Percentiles rank a stretch among this genome's conserved stretches.
Evolutionary conservation across 176 grass and related monocot species (phyloP).

Genomic region (Aegilops sharonensis): DNA sequence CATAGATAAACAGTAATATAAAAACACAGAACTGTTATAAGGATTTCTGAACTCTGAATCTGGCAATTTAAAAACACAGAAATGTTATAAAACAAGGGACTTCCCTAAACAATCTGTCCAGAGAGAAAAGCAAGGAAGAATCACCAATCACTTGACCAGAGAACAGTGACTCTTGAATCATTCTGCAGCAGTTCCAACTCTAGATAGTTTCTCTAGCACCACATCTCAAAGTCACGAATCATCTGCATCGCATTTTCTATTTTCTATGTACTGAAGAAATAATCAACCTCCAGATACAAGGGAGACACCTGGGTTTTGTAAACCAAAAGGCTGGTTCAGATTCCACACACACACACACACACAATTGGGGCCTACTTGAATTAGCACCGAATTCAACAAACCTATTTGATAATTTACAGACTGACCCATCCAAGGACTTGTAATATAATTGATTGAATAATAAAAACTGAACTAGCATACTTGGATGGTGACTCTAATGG

Average conservation of each 20-base stretch:
- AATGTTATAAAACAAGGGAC: not conserved
- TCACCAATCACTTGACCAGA: not conserved
- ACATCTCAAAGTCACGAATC: not conserved
- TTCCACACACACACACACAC: not conserved
- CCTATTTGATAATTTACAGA: not conserved
- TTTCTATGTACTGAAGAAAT: not conserved
- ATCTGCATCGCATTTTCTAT: not conserved
- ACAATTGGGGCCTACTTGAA: not conserved
- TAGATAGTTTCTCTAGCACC: not conserved
- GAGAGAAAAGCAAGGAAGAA: not conserved
- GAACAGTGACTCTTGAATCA: not conserved
- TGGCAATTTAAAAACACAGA: not conserved
- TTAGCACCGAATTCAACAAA: not conserved
- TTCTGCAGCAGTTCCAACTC: not conserved
- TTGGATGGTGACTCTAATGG: not conserved
- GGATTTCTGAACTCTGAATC: not conserved
- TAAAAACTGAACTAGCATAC: not conserved
- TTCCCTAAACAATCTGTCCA: not conserved
- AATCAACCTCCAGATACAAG: slow-evolving; percentile 4
- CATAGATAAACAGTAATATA: not conserved
- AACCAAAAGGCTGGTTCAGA: not conserved
- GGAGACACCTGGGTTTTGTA: not conserved
- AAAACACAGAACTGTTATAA: not conserved
- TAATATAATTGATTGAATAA: not conserved
- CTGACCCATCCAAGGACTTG: not conserved